phyloP scores from a whole-genome alignment of 768 basidiomycete genomes.

The Collybiopsis luxurians region DNA sequence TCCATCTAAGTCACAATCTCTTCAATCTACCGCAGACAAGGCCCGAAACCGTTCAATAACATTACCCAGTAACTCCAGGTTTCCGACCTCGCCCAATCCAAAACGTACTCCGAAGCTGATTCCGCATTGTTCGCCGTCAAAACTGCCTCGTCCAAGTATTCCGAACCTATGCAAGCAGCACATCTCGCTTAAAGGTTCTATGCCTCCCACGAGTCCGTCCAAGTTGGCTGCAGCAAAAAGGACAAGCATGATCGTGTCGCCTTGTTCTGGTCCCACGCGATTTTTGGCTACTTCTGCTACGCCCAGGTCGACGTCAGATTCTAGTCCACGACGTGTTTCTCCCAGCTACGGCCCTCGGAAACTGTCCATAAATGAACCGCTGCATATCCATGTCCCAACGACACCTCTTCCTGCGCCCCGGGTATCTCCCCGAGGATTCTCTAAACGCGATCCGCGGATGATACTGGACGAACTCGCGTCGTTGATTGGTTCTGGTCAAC shows the following conservation, averaged over 20 bases:
- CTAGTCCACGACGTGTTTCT: neutral
- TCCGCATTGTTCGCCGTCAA: neutral
- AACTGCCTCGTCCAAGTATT: neutral
- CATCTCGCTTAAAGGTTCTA: neutral
- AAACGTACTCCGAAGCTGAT: neutral
- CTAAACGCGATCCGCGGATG: constrained; percentile 5
- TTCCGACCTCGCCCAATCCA: neutral
- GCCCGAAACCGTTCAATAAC: neutral
- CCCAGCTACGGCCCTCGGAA: neutral
- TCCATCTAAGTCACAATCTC: neutral
- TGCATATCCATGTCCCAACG: neutral
- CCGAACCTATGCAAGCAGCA: neutral
- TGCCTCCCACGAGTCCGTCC: neutral
- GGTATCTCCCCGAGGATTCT: neutral
- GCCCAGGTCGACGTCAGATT: neutral
- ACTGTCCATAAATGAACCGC: neutral
- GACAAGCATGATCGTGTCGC: neutral
- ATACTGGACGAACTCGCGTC: neutral
- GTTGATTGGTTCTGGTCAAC: neutral
- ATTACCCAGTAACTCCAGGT: neutral
- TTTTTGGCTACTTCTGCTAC: neutral
- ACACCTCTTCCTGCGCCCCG: neutral
- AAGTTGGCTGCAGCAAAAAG: too few species aligned
- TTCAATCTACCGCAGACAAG: neutral
- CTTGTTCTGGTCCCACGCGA: neutral